phyloP scores from a whole-genome alignment of 139 green algal species.

The Helicosporidium sp. region DNA sequence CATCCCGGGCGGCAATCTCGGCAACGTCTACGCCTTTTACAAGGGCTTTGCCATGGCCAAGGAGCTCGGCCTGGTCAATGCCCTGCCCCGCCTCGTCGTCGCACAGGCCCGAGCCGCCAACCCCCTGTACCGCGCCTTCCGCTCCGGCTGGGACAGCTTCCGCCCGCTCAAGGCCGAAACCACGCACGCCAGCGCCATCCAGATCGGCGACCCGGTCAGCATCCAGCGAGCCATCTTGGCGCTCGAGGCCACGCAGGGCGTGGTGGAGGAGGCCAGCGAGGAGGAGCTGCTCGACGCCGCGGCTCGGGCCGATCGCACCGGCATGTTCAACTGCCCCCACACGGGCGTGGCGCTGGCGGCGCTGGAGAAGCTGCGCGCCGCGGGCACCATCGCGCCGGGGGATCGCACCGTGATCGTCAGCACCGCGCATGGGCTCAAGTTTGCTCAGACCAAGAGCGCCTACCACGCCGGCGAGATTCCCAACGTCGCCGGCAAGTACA shows the following conservation, averaged over 20 bases:
- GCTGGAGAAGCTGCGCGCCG: constrained; percentile 80
- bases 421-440: constrained; percentile 97
- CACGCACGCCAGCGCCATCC: constrained; percentile 94
- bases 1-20: constrained; percentile 94
- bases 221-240: constrained; percentile 93
- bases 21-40: constrained; percentile 99
- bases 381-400: constrained; percentile 57
- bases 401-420: constrained; percentile 86
- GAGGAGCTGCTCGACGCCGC: constrained; percentile 98
- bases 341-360: constrained; percentile 80
- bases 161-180: constrained; percentile 74
- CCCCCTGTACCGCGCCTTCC: constrained; percentile 86
- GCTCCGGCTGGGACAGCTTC: constrained; percentile 55
- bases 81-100: constrained; percentile 79
- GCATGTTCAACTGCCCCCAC: constrained; percentile 50
- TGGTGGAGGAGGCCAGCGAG: constrained; percentile 95
- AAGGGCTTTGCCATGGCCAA: constrained; percentile 83
- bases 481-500: constrained; percentile 46
- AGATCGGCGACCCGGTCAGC: constrained; percentile 95
- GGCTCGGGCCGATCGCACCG: constrained; percentile 80
- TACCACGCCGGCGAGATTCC: constrained; percentile 79
- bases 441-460: constrained; percentile 83
- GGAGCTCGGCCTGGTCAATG: constrained; percentile 80
- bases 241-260: constrained; percentile 68
- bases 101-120: constrained; percentile 84